phyloP scores from a whole-genome alignment of 2,329 filamentous ascomycete species.

The Phyllosticta citrichinensis region DNA sequence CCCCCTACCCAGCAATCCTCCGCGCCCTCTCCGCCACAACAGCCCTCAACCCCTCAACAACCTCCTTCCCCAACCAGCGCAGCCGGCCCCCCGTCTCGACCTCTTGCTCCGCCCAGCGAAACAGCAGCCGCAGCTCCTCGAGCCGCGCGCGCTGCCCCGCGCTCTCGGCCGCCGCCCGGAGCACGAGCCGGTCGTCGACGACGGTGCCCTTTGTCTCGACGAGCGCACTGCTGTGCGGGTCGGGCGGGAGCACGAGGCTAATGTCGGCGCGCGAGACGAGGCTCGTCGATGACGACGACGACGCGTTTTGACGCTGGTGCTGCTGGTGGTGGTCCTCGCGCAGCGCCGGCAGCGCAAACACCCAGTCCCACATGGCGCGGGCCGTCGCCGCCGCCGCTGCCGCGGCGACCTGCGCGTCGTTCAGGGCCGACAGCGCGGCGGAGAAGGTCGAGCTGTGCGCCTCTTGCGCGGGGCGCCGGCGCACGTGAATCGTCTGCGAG shows the following conservation, averaged over 20 bases:
- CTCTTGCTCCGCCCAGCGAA: constrained; percentile 52
- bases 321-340: constrained; percentile 19
- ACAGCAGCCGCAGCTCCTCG: constrained; percentile 53
- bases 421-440: constrained; percentile 64
- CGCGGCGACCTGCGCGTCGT: constrained; percentile 41
- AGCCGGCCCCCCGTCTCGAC: constrained; percentile 27
- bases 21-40: constrained; percentile 34
- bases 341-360: constrained; percentile 56
- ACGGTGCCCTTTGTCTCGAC: constrained; percentile 48
- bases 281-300: no score
- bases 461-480: constrained; percentile 51
- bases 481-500: constrained; percentile 65
- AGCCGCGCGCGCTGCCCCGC: constrained; percentile 47
- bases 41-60: constrained; percentile 45
- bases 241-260: constrained; percentile 3
- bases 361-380: constrained; percentile 54
- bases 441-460: constrained; percentile 56
- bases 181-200: constrained; percentile 62
- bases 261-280: neutral
- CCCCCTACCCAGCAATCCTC: constrained; percentile 13
- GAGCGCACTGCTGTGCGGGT: constrained; percentile 40
- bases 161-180: constrained; percentile 34
- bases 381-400: constrained; percentile 16
- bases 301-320: neutral
- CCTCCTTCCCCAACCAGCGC: constrained; percentile 47